Percentiles rank a stretch among this genome's conserved stretches.
Conservation (phyloP, 148 eudicot genomes). For the Simmondsia chinensis region DNA sequence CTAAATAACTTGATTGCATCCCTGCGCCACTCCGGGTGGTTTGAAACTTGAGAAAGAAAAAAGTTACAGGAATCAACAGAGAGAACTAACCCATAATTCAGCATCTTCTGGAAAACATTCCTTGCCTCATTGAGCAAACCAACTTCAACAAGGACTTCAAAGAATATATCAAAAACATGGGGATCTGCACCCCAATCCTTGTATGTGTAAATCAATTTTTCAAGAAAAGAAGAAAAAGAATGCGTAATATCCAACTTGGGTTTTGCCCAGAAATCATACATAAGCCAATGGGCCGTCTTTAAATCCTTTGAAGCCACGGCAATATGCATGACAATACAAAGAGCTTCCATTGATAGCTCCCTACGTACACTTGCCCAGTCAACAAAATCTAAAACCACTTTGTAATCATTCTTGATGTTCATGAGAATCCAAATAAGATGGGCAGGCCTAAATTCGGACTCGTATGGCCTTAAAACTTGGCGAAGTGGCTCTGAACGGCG, state of each 20-base stretch:
- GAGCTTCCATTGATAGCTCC: slow-evolving; percentile 70
- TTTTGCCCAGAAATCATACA: slow-evolving; percentile 48
- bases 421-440: slow-evolving; percentile 81
- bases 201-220: slow-evolving; percentile 65
- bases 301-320: slow-evolving; percentile 62
- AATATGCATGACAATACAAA: slow-evolving; percentile 69
- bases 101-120: slow-evolving; percentile 52
- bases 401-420: slow-evolving; percentile 57
- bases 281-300: slow-evolving; percentile 40
- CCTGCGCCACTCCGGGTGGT: slow-evolving; percentile 24
- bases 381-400: slow-evolving; percentile 51
- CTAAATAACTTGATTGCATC: slow-evolving; percentile 31
- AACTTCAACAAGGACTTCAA: slow-evolving; percentile 64
- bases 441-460: slow-evolving; percentile 46
- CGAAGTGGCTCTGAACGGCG: slow-evolving; percentile 48
- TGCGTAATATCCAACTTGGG: slow-evolving; percentile 30
- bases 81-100: slow-evolving; percentile 60
- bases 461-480: slow-evolving; percentile 52
- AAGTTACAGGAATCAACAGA: slow-evolving; percentile 59
- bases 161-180: slow-evolving; percentile 71
- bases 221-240: slow-evolving; percentile 47
- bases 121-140: slow-evolving; percentile 50
- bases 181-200: slow-evolving; percentile 90
- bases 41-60: slow-evolving; percentile 46
- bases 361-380: slow-evolving; percentile 61